Evolutionary conservation across 2,329 filamentous ascomycete species (phyloP).

Genomic region (Pseudogymnoascus sp.): DNA sequence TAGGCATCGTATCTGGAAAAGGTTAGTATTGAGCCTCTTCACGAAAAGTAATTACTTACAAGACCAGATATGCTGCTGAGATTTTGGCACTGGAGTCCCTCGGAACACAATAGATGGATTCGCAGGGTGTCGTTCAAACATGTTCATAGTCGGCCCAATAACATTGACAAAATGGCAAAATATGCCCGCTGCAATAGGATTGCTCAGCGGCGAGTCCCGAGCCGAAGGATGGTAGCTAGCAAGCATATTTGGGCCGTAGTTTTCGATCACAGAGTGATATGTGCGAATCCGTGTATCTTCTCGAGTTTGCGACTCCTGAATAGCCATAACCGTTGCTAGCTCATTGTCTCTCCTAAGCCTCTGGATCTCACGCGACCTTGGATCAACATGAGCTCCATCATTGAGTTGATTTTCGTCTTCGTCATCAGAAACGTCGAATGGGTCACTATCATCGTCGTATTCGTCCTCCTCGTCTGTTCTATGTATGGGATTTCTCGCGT

Average conservation of each 20-base stretch:
- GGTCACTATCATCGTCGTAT: constrained; percentile 25
- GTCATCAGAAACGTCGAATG: constrained; percentile 47
- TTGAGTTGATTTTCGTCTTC: constrained; percentile 37
- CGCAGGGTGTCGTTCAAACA: constrained; percentile 75
- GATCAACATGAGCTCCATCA: neutral
- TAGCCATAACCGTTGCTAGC: constrained; percentile 22
- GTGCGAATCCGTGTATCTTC: constrained; percentile 33
- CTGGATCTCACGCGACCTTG: neutral
- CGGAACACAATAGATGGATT: constrained; percentile 61
- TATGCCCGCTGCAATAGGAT: constrained; percentile 69
- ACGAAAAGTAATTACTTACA: constrained; percentile 35
- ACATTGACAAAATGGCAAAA: constrained; percentile 91
- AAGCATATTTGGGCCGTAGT: constrained; percentile 40
- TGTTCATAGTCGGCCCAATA: constrained; percentile 75
- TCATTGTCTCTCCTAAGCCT: constrained; percentile 18
- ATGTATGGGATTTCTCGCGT: neutral
- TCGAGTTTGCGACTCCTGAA: constrained; percentile 22
- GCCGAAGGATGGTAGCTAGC: constrained; percentile 59
- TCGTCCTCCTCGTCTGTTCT: neutral
- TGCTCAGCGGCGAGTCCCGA: constrained; percentile 64
- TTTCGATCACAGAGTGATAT: constrained; percentile 35
- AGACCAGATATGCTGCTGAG: constrained; percentile 58
- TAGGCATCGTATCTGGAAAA: constrained; percentile 62
- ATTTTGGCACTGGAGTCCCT: constrained; percentile 50
- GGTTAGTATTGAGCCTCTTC: constrained; percentile 19